Evolutionary conservation across 768 basidiomycete genomes (phyloP), one percentile per base, ranked within the genome.

Genomic region (Trametes punicea): DNA sequence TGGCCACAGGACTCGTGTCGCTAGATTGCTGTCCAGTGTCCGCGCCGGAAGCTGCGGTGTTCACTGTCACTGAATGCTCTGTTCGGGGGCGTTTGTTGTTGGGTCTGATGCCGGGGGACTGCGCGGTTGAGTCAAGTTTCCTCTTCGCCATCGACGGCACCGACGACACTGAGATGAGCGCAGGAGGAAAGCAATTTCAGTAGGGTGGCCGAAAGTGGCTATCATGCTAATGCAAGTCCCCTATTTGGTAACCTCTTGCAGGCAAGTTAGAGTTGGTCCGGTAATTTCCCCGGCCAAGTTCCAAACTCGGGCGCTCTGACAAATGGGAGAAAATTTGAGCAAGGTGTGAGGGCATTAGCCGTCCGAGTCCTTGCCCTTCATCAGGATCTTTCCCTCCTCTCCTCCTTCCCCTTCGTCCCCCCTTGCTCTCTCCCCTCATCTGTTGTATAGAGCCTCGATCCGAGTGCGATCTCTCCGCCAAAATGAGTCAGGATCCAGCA

Each of bases 401-500:
- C 27, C 48, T 26, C 38, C 23, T 49, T 48, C 23, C 46, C 13
- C 55, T 42, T 40, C 55, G 23, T 21, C 34, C 33, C 52, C 40
- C 31, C 42, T 3, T 39, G 30, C 13, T 33, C 42, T 31, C 40
- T 33, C 29, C 51, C 13, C 38, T 20, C 30, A 23, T 23, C 42
- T 31, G 51, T 29, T 39, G 45, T 26, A 46, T 15, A 54, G 51
- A 52, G 55, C 46, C 34, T 55, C 46, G 29, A 38, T 29, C 40
- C 40, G 54, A 58, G 52, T 42, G 59, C 46, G 44, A 29, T 39
- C 25, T 34, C 13, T 8, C 34, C 70, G 71, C 73, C 79, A 85
- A 69, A 65, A 90, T 89, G 87, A 87, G 82, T 79, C 86, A 86
- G 76, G 89, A 90, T 71, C 73, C 73, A 62, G 92, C 92, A 70